These are phyloP conservation scores for Crucihimalaya himalaica DNA, from an alignment of 345 rosid species.

Conservation along the genomic window DNA sequence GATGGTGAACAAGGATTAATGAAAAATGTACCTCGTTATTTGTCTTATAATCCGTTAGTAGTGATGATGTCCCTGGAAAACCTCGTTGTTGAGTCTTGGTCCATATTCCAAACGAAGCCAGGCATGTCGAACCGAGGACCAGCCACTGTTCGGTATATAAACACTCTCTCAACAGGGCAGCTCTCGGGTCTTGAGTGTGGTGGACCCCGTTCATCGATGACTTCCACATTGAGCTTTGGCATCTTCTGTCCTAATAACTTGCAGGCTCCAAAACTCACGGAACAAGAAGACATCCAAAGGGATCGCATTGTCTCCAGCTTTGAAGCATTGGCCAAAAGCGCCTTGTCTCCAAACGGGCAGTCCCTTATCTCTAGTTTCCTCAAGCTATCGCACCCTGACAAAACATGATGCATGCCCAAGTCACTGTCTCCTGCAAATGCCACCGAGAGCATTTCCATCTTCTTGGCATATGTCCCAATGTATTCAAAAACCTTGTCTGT, in stretches of 20 bases:
- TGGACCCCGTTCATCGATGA: constrained; percentile 75
- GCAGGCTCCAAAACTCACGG: constrained; percentile 84
- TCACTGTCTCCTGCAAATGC: constrained; percentile 98
- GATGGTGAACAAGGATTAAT: constrained; percentile 25
- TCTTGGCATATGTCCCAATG: constrained; percentile 82
- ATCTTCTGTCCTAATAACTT: constrained; percentile 82
- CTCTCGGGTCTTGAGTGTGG: constrained; percentile 67
- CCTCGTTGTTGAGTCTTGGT: constrained; percentile 40
- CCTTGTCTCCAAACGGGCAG: constrained; percentile 92
- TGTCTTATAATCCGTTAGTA: constrained; percentile 35
- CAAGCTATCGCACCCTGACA: constrained; percentile 86
- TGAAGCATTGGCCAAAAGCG: constrained; percentile 87
- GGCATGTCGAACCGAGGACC: constrained; percentile 93
- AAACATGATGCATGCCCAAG: constrained; percentile 79
- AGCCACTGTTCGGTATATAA: constrained; percentile 72
- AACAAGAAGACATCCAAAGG: constrained; percentile 99
- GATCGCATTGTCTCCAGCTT: constrained; percentile 99
- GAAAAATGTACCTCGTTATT: constrained; percentile 36
- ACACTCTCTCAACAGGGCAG: constrained; percentile 85
- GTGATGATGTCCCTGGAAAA: constrained; percentile 36
- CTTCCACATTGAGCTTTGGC: constrained; percentile 89
- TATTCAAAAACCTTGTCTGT: constrained; percentile 81
- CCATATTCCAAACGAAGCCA: constrained; percentile 72
- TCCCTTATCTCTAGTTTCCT: constrained; percentile 94
- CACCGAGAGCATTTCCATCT: constrained; percentile 92